Percentiles rank a stretch among this genome's conserved stretches.
These are phyloP conservation scores for Cystofilobasidium macerans DNA, from an alignment of 768 basidiomycete species.

Conservation along the genomic window DNA sequence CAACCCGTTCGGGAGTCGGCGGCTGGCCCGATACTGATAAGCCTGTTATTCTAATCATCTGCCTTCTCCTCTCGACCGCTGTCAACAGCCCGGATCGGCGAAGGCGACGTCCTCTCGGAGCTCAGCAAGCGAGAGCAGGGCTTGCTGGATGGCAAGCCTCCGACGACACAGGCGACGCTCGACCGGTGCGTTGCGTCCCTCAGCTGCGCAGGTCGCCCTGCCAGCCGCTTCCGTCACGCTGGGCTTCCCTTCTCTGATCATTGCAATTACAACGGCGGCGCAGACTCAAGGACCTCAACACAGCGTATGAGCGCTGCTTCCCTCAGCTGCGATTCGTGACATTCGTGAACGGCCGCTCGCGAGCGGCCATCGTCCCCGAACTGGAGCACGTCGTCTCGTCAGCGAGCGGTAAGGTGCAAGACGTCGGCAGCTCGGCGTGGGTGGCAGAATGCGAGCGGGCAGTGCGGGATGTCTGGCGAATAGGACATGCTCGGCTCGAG, in stretches of 20 bases:
- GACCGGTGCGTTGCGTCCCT: constrained; percentile 39
- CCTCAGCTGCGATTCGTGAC: constrained; percentile 77
- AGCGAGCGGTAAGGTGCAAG: neutral
- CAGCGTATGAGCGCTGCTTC: constrained; percentile 60
- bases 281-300: constrained; percentile 59
- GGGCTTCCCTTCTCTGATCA: neutral
- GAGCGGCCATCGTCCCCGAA: constrained; percentile 61
- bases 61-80: no score
- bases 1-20: neutral
- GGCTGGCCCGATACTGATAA: neutral
- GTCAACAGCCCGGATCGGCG: constrained; percentile 59
- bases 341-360: constrained; percentile 74
- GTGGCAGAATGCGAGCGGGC: neutral
- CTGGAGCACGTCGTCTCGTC: constrained; percentile 54
- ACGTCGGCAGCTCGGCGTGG: neutral
- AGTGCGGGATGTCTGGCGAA: neutral
- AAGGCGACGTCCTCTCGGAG: constrained; percentile 58
- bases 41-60: neutral
- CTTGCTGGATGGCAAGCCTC: constrained; percentile 37
- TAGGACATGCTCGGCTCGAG: neutral
- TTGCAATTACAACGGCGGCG: neutral
- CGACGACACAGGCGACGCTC: constrained; percentile 64
- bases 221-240: neutral
- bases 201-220: neutral
- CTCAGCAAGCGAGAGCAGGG: constrained; percentile 75